Conservation (phyloP, 306 rosid genomes). For the Prunus mongolica region DNA sequence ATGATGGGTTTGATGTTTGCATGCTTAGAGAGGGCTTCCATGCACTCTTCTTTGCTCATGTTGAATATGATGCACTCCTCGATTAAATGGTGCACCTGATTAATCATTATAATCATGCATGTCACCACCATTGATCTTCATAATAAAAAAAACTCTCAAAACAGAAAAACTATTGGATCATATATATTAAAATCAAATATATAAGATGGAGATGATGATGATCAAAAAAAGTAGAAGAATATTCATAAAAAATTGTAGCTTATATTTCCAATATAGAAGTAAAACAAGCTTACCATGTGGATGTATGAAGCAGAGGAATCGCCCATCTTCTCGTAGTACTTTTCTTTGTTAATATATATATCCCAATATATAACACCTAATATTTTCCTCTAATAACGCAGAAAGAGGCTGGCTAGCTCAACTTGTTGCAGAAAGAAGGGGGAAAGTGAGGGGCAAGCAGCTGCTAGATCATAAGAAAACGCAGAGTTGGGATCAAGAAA, state of each 20-base stretch:
- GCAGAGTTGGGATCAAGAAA: too few relatives aligned
- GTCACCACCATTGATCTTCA: background rate
- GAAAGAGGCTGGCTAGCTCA: too few relatives aligned
- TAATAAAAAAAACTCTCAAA: background rate
- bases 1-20: slow-evolving; percentile 81
- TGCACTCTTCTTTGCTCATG: slow-evolving; percentile 91
- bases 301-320: slow-evolving; percentile 79
- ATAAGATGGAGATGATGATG: background rate
- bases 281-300: slow-evolving; percentile 51
- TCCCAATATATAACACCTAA: too few relatives aligned
- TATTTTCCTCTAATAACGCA: too few relatives aligned
- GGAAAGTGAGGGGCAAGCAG: background rate
- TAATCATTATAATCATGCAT: background rate
- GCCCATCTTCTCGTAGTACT: slow-evolving; percentile 35
- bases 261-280: background rate
- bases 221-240: background rate
- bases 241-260: background rate
- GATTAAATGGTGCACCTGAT: slow-evolving; percentile 82
- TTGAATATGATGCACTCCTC: slow-evolving; percentile 90
- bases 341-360: background rate
- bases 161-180: background rate
- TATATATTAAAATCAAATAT: background rate
- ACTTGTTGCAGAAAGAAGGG: background rate
- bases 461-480: background rate
- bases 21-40: slow-evolving; percentile 90